These are phyloP conservation scores for Favolaschia claudopus DNA, from an alignment of 768 basidiomycete genomes.

Conservation along the genomic window DNA sequence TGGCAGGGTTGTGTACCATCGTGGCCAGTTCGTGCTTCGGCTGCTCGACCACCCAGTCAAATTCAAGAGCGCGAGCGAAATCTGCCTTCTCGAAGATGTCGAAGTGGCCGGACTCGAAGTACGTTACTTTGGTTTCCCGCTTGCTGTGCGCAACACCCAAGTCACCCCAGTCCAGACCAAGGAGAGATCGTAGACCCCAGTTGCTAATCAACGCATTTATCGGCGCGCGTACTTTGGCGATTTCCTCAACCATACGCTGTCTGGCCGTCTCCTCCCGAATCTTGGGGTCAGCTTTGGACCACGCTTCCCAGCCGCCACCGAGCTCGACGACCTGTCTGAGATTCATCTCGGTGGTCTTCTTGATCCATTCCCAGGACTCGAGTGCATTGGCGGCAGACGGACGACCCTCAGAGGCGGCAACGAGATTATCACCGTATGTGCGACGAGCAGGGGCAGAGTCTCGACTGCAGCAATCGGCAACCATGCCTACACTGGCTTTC, in stretches of 20 bases:
- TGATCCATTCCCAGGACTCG: conserved; percentile 19
- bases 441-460: conserved; percentile 13
- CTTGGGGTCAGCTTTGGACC: conserved; percentile 1
- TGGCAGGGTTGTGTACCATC: conserved; percentile 18
- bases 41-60: conserved; percentile 9
- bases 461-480: conserved; percentile 16
- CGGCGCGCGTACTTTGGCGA: conserved; percentile 8
- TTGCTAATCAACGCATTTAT: conserved; percentile 9
- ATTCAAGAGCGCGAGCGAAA: conserved; percentile 11
- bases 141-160: conserved; percentile 1
- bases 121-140: neutral
- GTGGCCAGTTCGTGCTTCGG: conserved; percentile 7
- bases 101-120: conserved; percentile 11
- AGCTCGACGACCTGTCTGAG: conserved; percentile 12
- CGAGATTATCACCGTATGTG: conserved; percentile 13
- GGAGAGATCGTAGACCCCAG: conserved; percentile 12
- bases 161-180: conserved; percentile 8
- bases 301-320: conserved; percentile 3
- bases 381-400: conserved; percentile 16
- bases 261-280: conserved; percentile 6
- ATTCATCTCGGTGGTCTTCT: conserved; percentile 9
- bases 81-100: conserved; percentile 18
- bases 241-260: conserved; percentile 8
- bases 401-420: conserved; percentile 10
- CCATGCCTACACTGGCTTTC: conserved; percentile 14